Evolutionary conservation across 2,329 filamentous ascomycete species (phyloP).

Genomic region (Curvularia sp.): DNA sequence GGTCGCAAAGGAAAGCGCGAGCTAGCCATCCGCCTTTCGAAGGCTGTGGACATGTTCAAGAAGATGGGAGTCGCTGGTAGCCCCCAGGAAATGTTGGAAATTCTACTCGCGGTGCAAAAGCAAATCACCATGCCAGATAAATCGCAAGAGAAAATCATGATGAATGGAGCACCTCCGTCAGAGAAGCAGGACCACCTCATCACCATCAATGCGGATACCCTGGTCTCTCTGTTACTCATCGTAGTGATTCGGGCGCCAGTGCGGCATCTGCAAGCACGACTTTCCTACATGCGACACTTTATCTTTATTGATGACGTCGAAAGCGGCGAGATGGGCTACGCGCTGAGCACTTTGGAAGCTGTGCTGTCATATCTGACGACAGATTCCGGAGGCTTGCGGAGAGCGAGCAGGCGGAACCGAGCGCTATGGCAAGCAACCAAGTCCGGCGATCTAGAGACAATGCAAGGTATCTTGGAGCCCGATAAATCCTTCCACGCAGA

Average conservation of each 20-base stretch:
- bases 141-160: constrained; percentile 22
- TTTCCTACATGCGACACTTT: constrained; percentile 96
- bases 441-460: constrained; percentile 75
- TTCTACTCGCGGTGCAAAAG: constrained; percentile 81
- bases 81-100: constrained; percentile 87
- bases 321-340: constrained; percentile 94
- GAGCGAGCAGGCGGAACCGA: constrained; percentile 85
- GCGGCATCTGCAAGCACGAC: constrained; percentile 82
- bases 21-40: constrained; percentile 75
- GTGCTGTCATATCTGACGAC: constrained; percentile 86
- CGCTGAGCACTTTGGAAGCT: constrained; percentile 92
- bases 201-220: constrained; percentile 83
- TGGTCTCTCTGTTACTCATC: constrained; percentile 88
- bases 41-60: constrained; percentile 86
- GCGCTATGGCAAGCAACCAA: constrained; percentile 86
- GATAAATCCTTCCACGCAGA: constrained; percentile 55
- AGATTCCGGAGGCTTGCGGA: constrained; percentile 81
- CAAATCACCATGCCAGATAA: constrained; percentile 71
- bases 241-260: constrained; percentile 92
- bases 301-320: constrained; percentile 98
- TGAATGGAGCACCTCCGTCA: constrained; percentile 44
- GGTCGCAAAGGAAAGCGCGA: constrained; percentile 81
- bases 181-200: constrained; percentile 64
- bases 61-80: constrained; percentile 79
- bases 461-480: constrained; percentile 82